Base-by-base conservation (phyloP, 139 green algal genomes). In the Ettlia oleoabundans region DNA sequence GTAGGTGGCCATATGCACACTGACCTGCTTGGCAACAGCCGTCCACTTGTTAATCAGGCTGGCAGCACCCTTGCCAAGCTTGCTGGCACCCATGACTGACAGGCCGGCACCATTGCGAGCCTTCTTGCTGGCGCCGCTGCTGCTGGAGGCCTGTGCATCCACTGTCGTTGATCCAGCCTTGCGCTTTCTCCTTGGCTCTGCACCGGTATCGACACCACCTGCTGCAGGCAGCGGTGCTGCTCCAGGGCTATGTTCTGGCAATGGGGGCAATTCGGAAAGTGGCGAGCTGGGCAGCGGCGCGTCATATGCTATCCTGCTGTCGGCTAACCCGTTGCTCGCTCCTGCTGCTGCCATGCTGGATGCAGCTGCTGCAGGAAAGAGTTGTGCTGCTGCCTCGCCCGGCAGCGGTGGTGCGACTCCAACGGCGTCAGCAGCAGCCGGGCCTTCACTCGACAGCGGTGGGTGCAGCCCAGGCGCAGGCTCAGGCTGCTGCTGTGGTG, bases 1-100 rank as follows among this genome's bases (percentile, higher is more conserved):
- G n/a, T n/a, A n/a, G n/a, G n/a, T n/a, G n/a, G n/a, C n/a, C n/a
- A n/a, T n/a, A n/a, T n/a, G n/a, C n/a, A n/a, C n/a, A n/a, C n/a
- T n/a, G n/a, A n/a, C n/a, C n/a, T 89, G 41, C 58, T 89, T 70
- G 41, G 74, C 74, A 35, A 90, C 92, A 33, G 78, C 78, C 38
- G 84, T 76, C 92, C 92, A 96, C 71, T 95, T 90, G 84, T 92
- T 89, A 33, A 96, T 74, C 65, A 96, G 75, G 10, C 73, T 80
- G 22, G 82, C 83, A 13, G 92, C 37, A 18, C 64, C 76, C 74
- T 90, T 92, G 64, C 69, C 84, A 22, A 82, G 68, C 69, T 81
- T 84, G 42, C 15, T 28, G 18, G 52, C 37, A 58, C 47, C 47
- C 55, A 22, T 5, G 15, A 22, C 55, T 28, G 21, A 15, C 18